Base-by-base conservation (phyloP, 495 filamentous ascomycete genomes). In the Hyaloscypha hepaticicola region DNA sequence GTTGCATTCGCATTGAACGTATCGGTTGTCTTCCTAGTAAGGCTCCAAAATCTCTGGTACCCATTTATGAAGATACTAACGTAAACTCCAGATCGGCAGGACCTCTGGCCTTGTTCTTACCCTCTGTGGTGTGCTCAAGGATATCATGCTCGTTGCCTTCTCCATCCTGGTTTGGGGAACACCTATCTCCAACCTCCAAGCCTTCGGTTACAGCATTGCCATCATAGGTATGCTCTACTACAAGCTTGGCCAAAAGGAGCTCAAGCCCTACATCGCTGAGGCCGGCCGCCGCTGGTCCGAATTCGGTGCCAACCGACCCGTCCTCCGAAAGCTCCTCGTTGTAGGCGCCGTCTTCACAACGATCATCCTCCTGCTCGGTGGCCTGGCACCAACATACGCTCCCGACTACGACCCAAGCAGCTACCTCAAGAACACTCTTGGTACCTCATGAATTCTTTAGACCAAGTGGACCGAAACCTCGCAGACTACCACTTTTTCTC, bases 121-220 rank as follows among this genome's bases (percentile, higher is more conserved):
- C 45, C 90, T 99, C 57, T 98, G 92, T 78, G 95, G 95, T 80
- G 93, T 99, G 64, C 87, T 98, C 73, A 99, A 99, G 84, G 95
- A 99, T 82, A 94, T 99, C 69, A 86, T 99, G 65, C 89, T 99
- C 29, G 93, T 99, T 55, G 78, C 81, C 60, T 90, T 91, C 58
- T 96, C 92, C 61, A 95, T 97, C 84, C 72, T 90, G 66, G 88
- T 99, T 76, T 97, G 91, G 89, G 81, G 87, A 63, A 95, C 92
- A 66, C 86, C 87, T 25, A 88, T 99, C 71, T 85, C 90, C 24
- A 75, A 74, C 52, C 86, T 96, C 52, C 95, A 99, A 79, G 88
- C 90, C 79, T 96, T 98, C 79, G 95, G 95, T 69, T 99, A 99
- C 85, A 86, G 84, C 73, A 87, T 99, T 72, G 93, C 95, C 55